Percentiles rank a stretch among this genome's conserved stretches.
Conservation (phyloP, 2,329 filamentous ascomycete genomes). For the Arthrobotrys sinensis region DNA sequence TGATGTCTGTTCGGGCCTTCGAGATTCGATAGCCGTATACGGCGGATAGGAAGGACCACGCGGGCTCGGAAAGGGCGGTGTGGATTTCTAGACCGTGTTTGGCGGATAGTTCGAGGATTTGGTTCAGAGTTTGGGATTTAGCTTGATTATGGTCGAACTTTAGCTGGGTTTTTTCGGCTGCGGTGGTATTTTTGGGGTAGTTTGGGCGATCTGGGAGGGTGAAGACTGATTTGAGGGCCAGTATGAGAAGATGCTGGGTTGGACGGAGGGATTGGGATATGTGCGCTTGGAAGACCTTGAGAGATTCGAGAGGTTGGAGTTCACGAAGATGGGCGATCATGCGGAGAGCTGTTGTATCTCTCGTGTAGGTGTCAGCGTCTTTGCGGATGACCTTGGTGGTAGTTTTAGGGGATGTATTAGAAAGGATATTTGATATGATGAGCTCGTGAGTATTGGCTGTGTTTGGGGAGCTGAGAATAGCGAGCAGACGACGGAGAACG, state of each 20-base stretch:
- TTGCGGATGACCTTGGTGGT: constrained; percentile 40
- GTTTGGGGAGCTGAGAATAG: constrained; percentile 42
- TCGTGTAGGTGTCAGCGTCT: constrained; percentile 29
- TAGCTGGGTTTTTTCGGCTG: background rate
- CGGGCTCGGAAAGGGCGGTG: constrained; percentile 22
- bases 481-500: constrained; percentile 60
- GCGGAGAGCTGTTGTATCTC: constrained; percentile 28
- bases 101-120: constrained; percentile 43
- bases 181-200: background rate
- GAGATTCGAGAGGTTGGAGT: constrained; percentile 43
- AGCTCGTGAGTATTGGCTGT: constrained; percentile 56
- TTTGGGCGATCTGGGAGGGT: constrained; percentile 25
- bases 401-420: constrained; percentile 39
- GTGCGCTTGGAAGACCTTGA: constrained; percentile 37
- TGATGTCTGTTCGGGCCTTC: constrained; percentile 22
- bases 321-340: constrained; percentile 56
- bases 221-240: constrained; percentile 47
- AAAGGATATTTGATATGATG: constrained; percentile 54
- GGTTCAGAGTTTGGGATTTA: constrained; percentile 40
- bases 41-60: constrained; percentile 47
- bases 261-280: constrained; percentile 49
- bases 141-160: constrained; percentile 33
- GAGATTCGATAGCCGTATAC: constrained; percentile 42
- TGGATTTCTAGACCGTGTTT: constrained; percentile 42
- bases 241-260: constrained; percentile 41